Conservation (phyloP, 129 eudicot species). For the Scalesia atractyloides region DNA sequence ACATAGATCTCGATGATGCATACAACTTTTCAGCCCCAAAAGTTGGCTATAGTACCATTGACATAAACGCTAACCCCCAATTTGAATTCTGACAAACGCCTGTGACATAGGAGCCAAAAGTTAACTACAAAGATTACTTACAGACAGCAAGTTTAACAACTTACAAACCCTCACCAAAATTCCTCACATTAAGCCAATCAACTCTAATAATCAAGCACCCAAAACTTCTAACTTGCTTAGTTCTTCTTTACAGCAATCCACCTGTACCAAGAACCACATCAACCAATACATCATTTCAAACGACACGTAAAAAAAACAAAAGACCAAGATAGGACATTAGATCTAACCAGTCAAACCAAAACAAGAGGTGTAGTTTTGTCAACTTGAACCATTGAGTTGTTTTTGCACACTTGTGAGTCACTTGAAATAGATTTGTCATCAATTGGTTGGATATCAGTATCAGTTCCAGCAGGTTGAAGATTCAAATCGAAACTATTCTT, state of each 20-base stretch:
- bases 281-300: conserved; percentile 1
- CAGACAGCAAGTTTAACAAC: background rate
- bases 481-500: conserved; percentile 34
- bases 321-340: background rate
- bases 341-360: conserved; percentile 26
- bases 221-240: background rate
- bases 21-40: background rate
- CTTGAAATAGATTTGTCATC: conserved; percentile 24
- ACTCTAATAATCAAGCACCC: background rate
- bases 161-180: conserved; percentile 5
- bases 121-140: conserved; percentile 27
- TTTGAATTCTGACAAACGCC: background rate
- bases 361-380: conserved; percentile 29
- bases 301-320: background rate
- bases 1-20: too few species aligned
- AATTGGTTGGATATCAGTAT: conserved; percentile 25
- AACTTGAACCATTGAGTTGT: conserved; percentile 34
- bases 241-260: conserved; percentile 23
- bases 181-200: conserved; percentile 7
- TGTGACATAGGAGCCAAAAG: conserved; percentile 15
- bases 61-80: background rate
- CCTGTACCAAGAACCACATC: conserved; percentile 16
- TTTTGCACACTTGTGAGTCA: conserved; percentile 22
- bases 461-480: conserved; percentile 31
- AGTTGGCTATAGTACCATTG: conserved; percentile 13